Conservation (phyloP, 78 protist genomes). For the Guillardia theta region DNA sequence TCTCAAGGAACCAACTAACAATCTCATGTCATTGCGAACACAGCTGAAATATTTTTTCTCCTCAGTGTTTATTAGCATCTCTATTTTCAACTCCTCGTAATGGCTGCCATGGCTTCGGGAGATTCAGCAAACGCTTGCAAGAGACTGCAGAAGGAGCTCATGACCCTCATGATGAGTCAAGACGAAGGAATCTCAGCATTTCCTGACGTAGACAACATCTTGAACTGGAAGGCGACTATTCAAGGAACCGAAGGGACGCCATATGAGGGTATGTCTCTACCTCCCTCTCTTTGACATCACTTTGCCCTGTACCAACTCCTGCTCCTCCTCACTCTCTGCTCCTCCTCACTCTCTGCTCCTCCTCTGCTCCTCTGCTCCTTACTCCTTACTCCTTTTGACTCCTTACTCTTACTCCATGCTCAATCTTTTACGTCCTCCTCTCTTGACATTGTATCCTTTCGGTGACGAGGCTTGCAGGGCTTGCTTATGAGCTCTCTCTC, state of each 20-base stretch:
- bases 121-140: constrained; percentile 18
- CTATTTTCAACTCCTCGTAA: too few species aligned
- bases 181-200: constrained; percentile 49
- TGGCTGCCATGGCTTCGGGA: too few species aligned
- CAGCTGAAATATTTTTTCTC: too few species aligned
- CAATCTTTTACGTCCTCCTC: neutral
- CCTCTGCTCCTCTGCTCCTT: neutral
- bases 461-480: neutral
- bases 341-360: neutral
- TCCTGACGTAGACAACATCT: constrained; percentile 78
- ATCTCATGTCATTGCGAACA: too few species aligned
- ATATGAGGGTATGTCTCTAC: neutral
- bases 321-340: neutral
- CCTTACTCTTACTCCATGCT: neutral
- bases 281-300: too few species aligned
- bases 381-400: too few species aligned
- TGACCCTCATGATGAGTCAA: neutral
- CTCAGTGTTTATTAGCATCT: too few species aligned
- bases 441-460: too few species aligned
- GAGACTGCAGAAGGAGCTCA: constrained; percentile 26
- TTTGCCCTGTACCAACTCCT: too few species aligned
- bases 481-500: constrained; percentile 69
- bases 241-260: constrained; percentile 73
- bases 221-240: constrained; percentile 79
- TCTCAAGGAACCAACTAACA: too few species aligned